A percentile compares a stretch with the other conserved stretches of the same genome.
phyloP scores from a whole-genome alignment of 1,139 yeast species.

The Kodamaea arcana region DNA sequence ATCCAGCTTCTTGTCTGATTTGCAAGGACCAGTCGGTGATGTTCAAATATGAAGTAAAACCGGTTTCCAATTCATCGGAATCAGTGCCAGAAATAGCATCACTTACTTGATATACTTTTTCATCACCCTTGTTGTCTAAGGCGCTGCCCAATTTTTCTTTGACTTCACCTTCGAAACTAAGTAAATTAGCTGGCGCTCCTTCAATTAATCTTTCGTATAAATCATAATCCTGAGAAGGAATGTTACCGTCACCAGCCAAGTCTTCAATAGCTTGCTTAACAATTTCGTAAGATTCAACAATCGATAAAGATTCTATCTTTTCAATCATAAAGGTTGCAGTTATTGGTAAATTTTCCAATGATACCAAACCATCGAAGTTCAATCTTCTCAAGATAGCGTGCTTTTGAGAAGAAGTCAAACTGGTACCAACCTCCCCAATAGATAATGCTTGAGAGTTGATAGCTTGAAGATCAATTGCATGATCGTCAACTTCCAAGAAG shows the following conservation, averaged over 20 bases:
- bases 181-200: constrained; percentile 1
- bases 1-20: constrained; percentile 14
- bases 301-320: constrained; percentile 15
- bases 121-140: not conserved
- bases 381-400: constrained; percentile 22
- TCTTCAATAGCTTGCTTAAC: constrained; percentile 15
- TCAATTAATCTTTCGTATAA: constrained; percentile 11
- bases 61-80: not conserved
- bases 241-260: constrained; percentile 22
- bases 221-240: constrained; percentile 15
- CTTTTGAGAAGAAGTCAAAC: constrained; percentile 25
- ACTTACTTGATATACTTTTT: not conserved
- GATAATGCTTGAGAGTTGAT: constrained; percentile 17
- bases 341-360: constrained; percentile 29
- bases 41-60: constrained; percentile 2
- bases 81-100: not conserved
- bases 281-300: constrained; percentile 16
- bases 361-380: constrained; percentile 22
- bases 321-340: constrained; percentile 20
- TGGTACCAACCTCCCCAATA: constrained; percentile 24
- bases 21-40: constrained; percentile 14
- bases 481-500: constrained; percentile 9
- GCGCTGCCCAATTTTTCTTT: constrained; percentile 1
- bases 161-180: not conserved
- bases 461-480: constrained; percentile 12